These are phyloP conservation scores for Botrytis medusae DNA, from an alignment of 2,329 filamentous ascomycete species.

Conservation along the genomic window DNA sequence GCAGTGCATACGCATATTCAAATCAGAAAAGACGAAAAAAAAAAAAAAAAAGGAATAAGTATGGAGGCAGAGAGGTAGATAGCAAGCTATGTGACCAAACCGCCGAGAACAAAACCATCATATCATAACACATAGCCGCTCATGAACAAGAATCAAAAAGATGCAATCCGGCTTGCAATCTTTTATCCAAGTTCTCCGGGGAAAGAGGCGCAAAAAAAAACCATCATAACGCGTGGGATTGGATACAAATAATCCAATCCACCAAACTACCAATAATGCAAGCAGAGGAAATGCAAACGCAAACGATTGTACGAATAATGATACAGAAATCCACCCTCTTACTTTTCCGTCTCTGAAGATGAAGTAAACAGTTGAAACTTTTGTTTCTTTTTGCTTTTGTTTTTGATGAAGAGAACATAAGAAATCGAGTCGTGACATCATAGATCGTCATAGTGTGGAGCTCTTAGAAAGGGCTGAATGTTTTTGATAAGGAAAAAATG, in stretches of 20 bases:
- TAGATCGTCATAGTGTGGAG: conserved; percentile 11
- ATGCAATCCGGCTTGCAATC: conserved; percentile 5
- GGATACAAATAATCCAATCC: conserved; percentile 1
- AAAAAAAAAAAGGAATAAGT: background rate
- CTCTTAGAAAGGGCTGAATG: background rate
- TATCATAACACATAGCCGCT: conserved; percentile 17
- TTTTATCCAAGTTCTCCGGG: background rate
- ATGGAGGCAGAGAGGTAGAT: conserved; percentile 1
- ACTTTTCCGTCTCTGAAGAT: background rate
- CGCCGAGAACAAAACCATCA: conserved; percentile 9
- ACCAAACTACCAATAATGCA: conserved; percentile 21
- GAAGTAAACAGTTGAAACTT: conserved; percentile 4
- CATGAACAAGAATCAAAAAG: background rate
- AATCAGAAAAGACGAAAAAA: background rate
- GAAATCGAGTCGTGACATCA: conserved; percentile 18
- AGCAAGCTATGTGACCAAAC: conserved; percentile 11
- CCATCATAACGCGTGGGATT: conserved; percentile 15
- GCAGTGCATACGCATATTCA: conserved; percentile 3
- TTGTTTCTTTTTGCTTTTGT: conserved; percentile 10
- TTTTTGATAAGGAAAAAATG: conserved; percentile 9
- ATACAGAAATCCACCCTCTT: conserved; percentile 11
- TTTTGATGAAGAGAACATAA: background rate
- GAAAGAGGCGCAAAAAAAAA: background rate
- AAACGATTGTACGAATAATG: conserved; percentile 9
- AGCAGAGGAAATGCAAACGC: background rate